Evolutionary conservation across 1,284 basidiomycete species (phyloP).

Genomic region (Apiotrichum sp.): DNA sequence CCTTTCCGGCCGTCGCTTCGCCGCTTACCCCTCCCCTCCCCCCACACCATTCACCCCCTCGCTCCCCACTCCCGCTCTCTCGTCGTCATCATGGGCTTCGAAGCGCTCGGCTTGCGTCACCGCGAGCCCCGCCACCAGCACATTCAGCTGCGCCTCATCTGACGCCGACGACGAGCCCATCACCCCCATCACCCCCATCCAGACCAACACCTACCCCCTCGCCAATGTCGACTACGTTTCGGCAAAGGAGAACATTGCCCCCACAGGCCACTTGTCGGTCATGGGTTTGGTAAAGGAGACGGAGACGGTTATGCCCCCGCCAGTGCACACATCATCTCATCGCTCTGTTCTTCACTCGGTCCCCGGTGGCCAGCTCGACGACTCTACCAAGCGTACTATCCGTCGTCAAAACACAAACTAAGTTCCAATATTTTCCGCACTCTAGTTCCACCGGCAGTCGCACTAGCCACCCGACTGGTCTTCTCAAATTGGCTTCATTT

Average conservation of each 20-base stretch:
- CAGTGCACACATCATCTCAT: conserved; percentile 2
- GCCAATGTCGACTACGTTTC: conserved; percentile 15
- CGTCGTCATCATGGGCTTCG: conserved; percentile 35
- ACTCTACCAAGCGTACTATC: conserved; percentile 1
- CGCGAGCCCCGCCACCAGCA: conserved; percentile 32
- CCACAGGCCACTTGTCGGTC: conserved; percentile 8
- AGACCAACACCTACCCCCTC: conserved; percentile 29
- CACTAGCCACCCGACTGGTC: not conserved
- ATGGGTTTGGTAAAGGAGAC: conserved; percentile 13
- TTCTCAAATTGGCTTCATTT: not conserved
- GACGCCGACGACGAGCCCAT: conserved; percentile 46
- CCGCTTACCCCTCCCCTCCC: conserved; percentile 35
- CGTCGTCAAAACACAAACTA: conserved; percentile 34
- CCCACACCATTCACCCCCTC: conserved; percentile 31
- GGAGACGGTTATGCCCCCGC: conserved; percentile 13
- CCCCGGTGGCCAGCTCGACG: not conserved
- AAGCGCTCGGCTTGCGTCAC: conserved; percentile 15
- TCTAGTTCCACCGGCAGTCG: not conserved
- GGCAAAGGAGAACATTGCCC: conserved; percentile 44
- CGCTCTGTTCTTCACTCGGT: conserved; percentile 29
- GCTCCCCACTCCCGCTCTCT: conserved; percentile 37
- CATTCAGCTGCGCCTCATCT: conserved; percentile 40
- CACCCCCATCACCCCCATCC: conserved; percentile 44
- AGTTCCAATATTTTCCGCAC: not conserved
- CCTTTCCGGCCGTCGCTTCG: conserved; percentile 50